These are phyloP conservation scores for Diaporthe capsici DNA, from an alignment of 2,329 filamentous ascomycete genomes.

Conservation along the genomic window DNA sequence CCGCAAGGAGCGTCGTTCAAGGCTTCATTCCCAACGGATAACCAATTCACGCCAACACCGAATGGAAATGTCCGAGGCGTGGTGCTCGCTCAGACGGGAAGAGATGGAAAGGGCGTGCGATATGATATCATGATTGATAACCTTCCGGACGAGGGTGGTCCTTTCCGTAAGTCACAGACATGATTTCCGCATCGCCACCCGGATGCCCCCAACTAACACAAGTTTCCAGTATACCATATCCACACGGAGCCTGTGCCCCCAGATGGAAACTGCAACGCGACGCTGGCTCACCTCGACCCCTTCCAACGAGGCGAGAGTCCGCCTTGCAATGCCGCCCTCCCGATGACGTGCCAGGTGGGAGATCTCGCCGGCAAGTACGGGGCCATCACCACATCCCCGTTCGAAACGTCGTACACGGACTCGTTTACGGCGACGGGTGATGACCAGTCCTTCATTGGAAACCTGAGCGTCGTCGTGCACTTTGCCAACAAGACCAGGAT, in stretches of 20 bases:
- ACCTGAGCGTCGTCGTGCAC: conserved; percentile 76
- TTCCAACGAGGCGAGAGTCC: conserved; percentile 74
- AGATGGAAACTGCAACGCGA: conserved; percentile 79
- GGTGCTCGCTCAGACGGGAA: conserved; percentile 46
- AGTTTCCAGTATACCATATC: conserved; percentile 75
- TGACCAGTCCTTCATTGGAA: conserved; percentile 71
- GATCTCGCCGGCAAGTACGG: conserved; percentile 84
- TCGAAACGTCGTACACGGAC: conserved; percentile 62
- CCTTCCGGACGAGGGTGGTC: conserved; percentile 50
- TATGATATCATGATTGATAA: conserved; percentile 51
- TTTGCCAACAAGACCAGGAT: conserved; percentile 75
- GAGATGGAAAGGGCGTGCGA: conserved; percentile 49
- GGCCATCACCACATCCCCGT: conserved; percentile 63
- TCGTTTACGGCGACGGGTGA: conserved; percentile 66
- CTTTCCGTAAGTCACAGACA: conserved; percentile 49
- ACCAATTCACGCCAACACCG: conserved; percentile 33
- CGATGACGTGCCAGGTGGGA: conserved; percentile 80
- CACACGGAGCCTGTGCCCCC: conserved; percentile 74
- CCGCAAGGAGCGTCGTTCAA: conserved; percentile 29
- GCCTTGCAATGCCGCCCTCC: conserved; percentile 69
- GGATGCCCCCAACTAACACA: conserved; percentile 41
- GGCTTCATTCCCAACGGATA: conserved; percentile 30
- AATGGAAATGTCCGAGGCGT: conserved; percentile 43
- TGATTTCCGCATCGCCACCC: neutral
- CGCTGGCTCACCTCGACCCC: conserved; percentile 79